Evolutionary conservation across 2,329 filamentous ascomycete genomes (phyloP).

Genomic region (Neonectria ditissima): DNA sequence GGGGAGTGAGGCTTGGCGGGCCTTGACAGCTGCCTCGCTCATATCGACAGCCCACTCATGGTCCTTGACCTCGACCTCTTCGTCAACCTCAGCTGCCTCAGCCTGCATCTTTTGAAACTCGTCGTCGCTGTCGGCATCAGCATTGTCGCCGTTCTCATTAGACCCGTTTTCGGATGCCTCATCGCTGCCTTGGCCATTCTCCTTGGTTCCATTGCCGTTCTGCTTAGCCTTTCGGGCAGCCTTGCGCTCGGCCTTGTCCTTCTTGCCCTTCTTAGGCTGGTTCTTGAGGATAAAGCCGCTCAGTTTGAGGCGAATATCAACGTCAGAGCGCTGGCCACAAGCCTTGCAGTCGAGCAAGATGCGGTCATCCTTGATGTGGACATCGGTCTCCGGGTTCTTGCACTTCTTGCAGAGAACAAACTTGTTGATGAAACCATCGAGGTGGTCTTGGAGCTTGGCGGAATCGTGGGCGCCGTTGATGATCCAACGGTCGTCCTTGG

Average conservation of each 20-base stretch:
- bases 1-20: constrained; percentile 92
- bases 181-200: constrained; percentile 71
- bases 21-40: constrained; percentile 93
- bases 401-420: constrained; percentile 99
- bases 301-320: constrained; percentile 94
- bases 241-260: constrained; percentile 93
- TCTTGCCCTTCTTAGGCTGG: constrained; percentile 92
- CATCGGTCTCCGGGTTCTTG: constrained; percentile 99
- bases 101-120: constrained; percentile 88
- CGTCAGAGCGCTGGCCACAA: constrained; percentile 91
- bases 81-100: constrained; percentile 60
- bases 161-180: constrained; percentile 63
- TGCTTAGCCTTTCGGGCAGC: constrained; percentile 92
- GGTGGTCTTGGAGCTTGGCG: constrained; percentile 94
- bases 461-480: constrained; percentile 99
- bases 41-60: constrained; percentile 97
- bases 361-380: constrained; percentile 91
- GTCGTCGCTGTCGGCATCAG: constrained; percentile 86
- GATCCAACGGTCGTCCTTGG: constrained; percentile 98
- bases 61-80: constrained; percentile 77
- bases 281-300: constrained; percentile 98
- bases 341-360: constrained; percentile 99
- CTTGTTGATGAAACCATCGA: constrained; percentile 98
- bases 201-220: constrained; percentile 68
- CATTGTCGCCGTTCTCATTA: constrained; percentile 62